These are phyloP conservation scores for Ceriops zippeliana DNA, from an alignment of 345 rosid genomes.

Conservation along the genomic window DNA sequence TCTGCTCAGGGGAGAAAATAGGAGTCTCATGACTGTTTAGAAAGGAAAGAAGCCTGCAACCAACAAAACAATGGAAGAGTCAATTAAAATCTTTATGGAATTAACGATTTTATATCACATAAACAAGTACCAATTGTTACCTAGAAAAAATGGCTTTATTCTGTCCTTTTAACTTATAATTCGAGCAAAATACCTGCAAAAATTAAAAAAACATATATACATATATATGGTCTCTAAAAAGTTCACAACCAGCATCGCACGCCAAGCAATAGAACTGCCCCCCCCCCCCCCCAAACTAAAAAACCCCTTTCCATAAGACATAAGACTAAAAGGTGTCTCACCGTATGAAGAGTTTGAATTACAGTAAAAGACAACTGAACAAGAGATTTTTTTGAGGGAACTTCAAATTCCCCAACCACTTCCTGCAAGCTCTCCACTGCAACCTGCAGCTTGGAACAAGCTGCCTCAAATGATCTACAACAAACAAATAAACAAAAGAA, in stretches of 20 bases:
- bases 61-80: constrained; percentile 8
- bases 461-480: constrained; percentile 70
- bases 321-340: constrained; percentile 31
- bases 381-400: constrained; percentile 47
- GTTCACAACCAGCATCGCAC: constrained; percentile 6
- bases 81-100: constrained; percentile 5
- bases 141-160: constrained; percentile 57
- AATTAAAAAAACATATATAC: constrained; percentile 10
- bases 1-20: constrained; percentile 48
- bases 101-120: constrained; percentile 1
- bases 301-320: neutral
- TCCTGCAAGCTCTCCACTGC: constrained; percentile 63
- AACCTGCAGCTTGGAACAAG: constrained; percentile 50
- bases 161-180: constrained; percentile 39
- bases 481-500: constrained; percentile 9
- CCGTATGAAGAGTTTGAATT: constrained; percentile 52
- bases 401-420: constrained; percentile 30
- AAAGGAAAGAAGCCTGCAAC: constrained; percentile 58
- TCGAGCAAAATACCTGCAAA: constrained; percentile 64
- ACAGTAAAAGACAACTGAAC: constrained; percentile 49
- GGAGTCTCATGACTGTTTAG: constrained; percentile 46
- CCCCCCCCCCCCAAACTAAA: too few relatives aligned
- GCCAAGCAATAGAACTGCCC: neutral
- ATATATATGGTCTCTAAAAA: neutral
- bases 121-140: constrained; percentile 27